Evolutionary conservation across 2,329 filamentous ascomycete species (phyloP).

Genomic region (Aureobasidium sp.): DNA sequence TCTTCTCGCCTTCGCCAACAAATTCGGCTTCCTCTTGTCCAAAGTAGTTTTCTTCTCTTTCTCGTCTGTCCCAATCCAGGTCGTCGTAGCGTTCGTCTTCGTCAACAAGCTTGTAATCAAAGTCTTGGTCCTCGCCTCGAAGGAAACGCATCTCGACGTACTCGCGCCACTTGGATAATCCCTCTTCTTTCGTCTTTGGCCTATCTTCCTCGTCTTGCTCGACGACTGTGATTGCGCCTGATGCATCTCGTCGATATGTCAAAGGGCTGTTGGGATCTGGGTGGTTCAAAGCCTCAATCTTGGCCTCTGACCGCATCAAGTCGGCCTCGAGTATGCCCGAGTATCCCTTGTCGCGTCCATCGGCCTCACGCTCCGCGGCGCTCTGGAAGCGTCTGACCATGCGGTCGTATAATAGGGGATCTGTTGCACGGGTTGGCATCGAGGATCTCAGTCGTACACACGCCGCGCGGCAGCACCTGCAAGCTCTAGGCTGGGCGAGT

Average conservation of each 20-base stretch:
- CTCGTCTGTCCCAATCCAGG: conserved; percentile 51
- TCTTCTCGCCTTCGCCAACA: conserved; percentile 28
- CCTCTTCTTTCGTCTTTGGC: conserved; percentile 57
- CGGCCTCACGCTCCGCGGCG: conserved; percentile 62
- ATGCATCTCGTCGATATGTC: conserved; percentile 44
- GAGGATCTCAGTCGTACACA: conserved; percentile 13
- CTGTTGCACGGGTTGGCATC: conserved; percentile 32
- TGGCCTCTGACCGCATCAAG: conserved; percentile 67
- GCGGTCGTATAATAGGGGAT: conserved; percentile 75
- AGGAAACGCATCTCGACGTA: conserved; percentile 71
- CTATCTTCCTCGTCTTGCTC: conserved; percentile 49
- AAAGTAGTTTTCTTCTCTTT: conserved; percentile 69
- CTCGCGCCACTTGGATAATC: conserved; percentile 59
- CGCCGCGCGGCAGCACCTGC: conserved; percentile 39
- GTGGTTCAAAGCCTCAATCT: conserved; percentile 56
- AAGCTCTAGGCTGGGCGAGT: conserved; percentile 51
- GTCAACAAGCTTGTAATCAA: conserved; percentile 69
- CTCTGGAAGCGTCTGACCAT: conserved; percentile 73
- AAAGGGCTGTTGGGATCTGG: conserved; percentile 45
- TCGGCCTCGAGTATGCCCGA: conserved; percentile 73
- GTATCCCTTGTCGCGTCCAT: conserved; percentile 69
- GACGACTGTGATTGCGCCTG: conserved; percentile 52
- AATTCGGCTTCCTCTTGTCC: conserved; percentile 58
- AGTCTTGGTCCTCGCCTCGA: conserved; percentile 66
- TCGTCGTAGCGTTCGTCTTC: conserved; percentile 65